These are phyloP conservation scores for Asterophora parasitica DNA, from an alignment of 768 basidiomycete genomes.

Conservation along the genomic window DNA sequence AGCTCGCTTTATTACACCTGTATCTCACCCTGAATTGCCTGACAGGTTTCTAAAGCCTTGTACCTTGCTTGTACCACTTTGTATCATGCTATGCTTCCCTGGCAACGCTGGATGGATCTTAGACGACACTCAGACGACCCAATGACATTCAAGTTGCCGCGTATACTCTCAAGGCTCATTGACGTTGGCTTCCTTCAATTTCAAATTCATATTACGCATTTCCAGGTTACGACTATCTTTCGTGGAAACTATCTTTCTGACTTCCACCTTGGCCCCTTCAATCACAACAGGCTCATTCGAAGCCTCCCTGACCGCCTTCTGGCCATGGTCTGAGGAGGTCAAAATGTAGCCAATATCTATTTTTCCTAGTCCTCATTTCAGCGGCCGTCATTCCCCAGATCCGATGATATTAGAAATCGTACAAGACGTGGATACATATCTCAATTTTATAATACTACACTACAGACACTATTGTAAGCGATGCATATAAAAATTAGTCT, in stretches of 20 bases:
- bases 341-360: conserved; percentile 57
- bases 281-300: conserved; percentile 47
- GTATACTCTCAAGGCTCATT: no score
- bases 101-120: no score
- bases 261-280: conserved; percentile 19
- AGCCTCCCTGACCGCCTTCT: conserved; percentile 40
- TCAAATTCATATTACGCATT: no score
- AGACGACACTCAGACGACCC: neutral
- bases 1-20: neutral
- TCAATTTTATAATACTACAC: neutral
- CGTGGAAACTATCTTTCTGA: neutral
- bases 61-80: neutral
- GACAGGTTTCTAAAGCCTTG: conserved; percentile 21
- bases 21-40: neutral
- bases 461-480: neutral
- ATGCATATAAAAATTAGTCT: conserved; percentile 16
- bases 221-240: no score
- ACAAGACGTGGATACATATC: conserved; percentile 1
- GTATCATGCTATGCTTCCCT: neutral
- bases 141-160: neutral
- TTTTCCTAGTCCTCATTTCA: conserved; percentile 5
- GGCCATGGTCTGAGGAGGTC: conserved; percentile 49
- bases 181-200: no score
- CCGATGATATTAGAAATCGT: conserved; percentile 4
- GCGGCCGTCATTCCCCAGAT: neutral